Evolutionary conservation across 345 rosid genomes (phyloP).

Genomic region (Abelmoschus esculentus): DNA sequence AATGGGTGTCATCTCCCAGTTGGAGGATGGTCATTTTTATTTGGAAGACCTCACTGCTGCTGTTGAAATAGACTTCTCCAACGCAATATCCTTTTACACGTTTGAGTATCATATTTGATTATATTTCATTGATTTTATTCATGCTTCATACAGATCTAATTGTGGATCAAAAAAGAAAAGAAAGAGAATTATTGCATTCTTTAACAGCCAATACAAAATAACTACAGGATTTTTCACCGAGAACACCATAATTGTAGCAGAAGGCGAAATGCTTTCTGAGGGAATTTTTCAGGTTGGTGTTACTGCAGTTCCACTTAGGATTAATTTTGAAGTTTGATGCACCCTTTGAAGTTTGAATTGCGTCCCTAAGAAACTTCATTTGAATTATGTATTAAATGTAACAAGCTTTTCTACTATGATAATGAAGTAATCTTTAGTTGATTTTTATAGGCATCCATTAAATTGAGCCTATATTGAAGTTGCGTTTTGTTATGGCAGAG

Average conservation of each 20-base stretch:
- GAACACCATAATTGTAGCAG: conserved; percentile 88
- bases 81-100: conserved; percentile 80
- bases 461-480: background rate
- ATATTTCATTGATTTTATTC: no score
- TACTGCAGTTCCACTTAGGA: background rate
- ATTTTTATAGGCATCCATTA: background rate
- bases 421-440: background rate
- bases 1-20: conserved; percentile 92
- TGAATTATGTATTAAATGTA: background rate
- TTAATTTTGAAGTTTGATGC: background rate
- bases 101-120: background rate
- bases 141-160: no score
- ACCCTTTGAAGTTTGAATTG: background rate
- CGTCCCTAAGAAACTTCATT: no score
- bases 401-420: background rate
- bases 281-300: conserved; percentile 75
- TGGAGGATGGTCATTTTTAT: conserved; percentile 97
- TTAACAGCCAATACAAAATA: conserved; percentile 66
- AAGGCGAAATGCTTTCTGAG: conserved; percentile 72
- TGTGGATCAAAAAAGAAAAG: background rate
- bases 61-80: conserved; percentile 79
- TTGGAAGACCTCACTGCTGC: conserved; percentile 88
- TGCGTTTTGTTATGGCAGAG: background rate
- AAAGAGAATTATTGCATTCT: conserved; percentile 22
- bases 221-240: conserved; percentile 88